These are phyloP conservation scores for Oryza coarctata DNA, from an alignment of 176 grass and related monocot species.

Conservation along the genomic window DNA sequence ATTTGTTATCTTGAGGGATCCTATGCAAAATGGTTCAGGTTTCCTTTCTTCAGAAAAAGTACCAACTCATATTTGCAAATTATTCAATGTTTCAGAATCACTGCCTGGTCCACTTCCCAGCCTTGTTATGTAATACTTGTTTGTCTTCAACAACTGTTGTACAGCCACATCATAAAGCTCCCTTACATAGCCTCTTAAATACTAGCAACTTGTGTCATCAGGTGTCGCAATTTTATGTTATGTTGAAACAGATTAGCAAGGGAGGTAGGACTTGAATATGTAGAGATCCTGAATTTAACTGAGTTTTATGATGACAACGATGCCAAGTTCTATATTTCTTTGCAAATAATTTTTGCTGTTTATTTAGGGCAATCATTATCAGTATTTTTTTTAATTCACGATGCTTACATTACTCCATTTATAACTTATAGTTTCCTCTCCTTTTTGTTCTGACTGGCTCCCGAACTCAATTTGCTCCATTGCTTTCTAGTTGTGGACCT, in stretches of 20 bases:
- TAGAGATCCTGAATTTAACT: constrained; percentile 92
- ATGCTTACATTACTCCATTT: background rate
- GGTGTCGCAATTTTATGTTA: constrained; percentile 29
- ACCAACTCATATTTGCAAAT: constrained; percentile 87
- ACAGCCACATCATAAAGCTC: background rate
- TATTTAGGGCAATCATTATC: background rate
- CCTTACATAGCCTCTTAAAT: constrained; percentile 13
- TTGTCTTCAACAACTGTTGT: constrained; percentile 18
- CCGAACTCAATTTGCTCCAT: constrained; percentile 83
- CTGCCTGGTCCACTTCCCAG: constrained; percentile 84
- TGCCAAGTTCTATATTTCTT: background rate
- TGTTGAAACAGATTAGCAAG: constrained; percentile 80
- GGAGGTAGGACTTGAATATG: constrained; percentile 85
- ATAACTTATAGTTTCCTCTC: no score
- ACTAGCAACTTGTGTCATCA: constrained; percentile 8
- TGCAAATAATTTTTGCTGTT: constrained; percentile 21
- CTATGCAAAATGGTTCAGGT: constrained; percentile 52
- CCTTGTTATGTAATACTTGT: constrained; percentile 67
- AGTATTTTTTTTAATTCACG: background rate
- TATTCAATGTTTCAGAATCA: constrained; percentile 66
- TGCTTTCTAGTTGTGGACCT: constrained; percentile 68
- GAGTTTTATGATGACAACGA: constrained; percentile 99
- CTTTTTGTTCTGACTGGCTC: constrained; percentile 16
- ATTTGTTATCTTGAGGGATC: constrained; percentile 26
- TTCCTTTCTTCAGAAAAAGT: constrained; percentile 92